Base-by-base conservation (phyloP, 371 early-diverging fungal genomes). In the Mucor piriformis region DNA sequence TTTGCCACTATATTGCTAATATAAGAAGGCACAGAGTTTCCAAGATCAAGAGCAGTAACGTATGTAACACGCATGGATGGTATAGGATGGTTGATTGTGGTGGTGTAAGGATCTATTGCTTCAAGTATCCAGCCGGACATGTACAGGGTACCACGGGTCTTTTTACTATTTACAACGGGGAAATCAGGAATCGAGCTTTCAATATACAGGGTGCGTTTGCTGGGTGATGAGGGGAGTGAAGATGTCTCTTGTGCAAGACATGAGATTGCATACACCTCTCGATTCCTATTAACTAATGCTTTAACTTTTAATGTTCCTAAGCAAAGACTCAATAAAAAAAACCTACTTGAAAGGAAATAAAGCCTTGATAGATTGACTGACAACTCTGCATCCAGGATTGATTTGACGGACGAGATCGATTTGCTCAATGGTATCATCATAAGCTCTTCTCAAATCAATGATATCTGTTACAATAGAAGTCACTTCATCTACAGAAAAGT, bases 121-220 rank as follows among this genome's bases (percentile, higher is more conserved):
- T 83, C 85, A 13, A 85, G 54, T 10, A 85, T 79, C 85, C 85
- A 85, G 6, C 83, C 85, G 16, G 82, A 82, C 12, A 85, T 51
- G 42, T 72, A 76, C 11, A 83, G 34, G 6, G 71, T 71, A 2
- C 73, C 83, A 15, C 67, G 49, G 0, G 79, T 82, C 20, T 63
- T 59, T 23, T 78, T 81, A 2, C 59, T 50, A 6, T 59, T 35
- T 1, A 67, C 6, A 7, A 71, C 10, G 0, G 56, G 72, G 7
- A 72, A 76, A 16, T 73, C 66, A 11, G 70, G 57, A 8, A 79
- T 53, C 3, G 82, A 62, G 1, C 69, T 72, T 32, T 77, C 69
- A 0, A 79, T 60, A 35, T 77, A 73, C n/a, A 77, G 47, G 1
- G 61, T 59, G 7, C 79, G 73, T 13, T 63, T 66, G 1, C 64